A percentile compares a stretch with the other conserved stretches of the same genome.
Evolutionary conservation across 306 rosid genomes (phyloP).

Genomic region (Nissolia schottii): DNA sequence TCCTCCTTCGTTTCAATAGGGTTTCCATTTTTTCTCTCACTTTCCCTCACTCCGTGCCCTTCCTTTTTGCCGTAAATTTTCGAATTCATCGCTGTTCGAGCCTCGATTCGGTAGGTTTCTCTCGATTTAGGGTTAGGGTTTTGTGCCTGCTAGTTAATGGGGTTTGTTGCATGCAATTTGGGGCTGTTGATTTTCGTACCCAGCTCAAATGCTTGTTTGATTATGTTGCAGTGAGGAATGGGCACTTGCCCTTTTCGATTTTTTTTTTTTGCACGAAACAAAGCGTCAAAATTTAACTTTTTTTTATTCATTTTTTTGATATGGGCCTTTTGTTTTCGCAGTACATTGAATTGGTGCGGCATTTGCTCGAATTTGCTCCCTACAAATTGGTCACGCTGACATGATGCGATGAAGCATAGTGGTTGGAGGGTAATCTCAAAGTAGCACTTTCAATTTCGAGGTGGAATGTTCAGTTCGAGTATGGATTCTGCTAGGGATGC

Average conservation of each 20-base stretch:
- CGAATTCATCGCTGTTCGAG: slow-evolving; percentile 29
- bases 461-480: slow-evolving; percentile 53
- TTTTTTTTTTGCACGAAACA: not conserved
- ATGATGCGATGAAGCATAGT: slow-evolving; percentile 35
- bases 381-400: slow-evolving; percentile 30
- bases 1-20: slow-evolving; percentile 40
- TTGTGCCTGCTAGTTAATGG: slow-evolving; percentile 29
- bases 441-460: slow-evolving; percentile 18
- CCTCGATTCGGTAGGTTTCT: slow-evolving; percentile 38
- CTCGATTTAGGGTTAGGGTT: slow-evolving; percentile 52
- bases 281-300: not conserved
- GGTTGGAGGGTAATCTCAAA: slow-evolving; percentile 34
- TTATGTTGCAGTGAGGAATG: slow-evolving; percentile 8
- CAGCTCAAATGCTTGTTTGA: slow-evolving; percentile 5
- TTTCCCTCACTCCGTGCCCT: not conserved
- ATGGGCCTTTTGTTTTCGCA: slow-evolving; percentile 1
- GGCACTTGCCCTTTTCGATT: slow-evolving; percentile 16
- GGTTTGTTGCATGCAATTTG: slow-evolving; percentile 28
- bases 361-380: slow-evolving; percentile 36
- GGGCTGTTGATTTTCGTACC: slow-evolving; percentile 23
- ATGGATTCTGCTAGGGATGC: slow-evolving; percentile 65
- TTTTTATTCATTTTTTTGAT: slow-evolving; percentile 10
- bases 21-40: slow-evolving; percentile 31
- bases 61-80: slow-evolving; percentile 18
- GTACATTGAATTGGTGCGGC: slow-evolving; percentile 39